Base-by-base conservation (phyloP, 2,329 filamentous ascomycete genomes). In the Colletotrichum abscissum region DNA sequence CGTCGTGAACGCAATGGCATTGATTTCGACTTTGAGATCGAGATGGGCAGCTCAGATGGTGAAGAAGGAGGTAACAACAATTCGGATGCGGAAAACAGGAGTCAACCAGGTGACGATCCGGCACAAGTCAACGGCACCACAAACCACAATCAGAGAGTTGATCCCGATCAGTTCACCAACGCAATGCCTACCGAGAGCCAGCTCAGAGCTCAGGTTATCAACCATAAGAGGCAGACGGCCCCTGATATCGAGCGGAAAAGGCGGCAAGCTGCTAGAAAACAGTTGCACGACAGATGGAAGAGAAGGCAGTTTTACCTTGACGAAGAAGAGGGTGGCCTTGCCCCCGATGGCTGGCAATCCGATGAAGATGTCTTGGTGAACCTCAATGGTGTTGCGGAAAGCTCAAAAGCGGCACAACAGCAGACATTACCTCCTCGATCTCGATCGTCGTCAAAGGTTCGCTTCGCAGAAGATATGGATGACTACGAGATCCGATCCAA, bases 241-340 rank as follows among this genome's bases (percentile, higher is more conserved):
- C 80, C 82, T 1, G 82, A 81, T 62, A 79, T 84, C 67, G 82
- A 85, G 55, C 85, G 83, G 70, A 79, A 83, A 22, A 80, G 83
- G 30, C 80, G 83, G 33, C 80, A 78, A 1, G 78, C 80, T 7
- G 88, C 88, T 1, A 84, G 89, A 16, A 84, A 83, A 52, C 86
- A 87, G 75, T 85, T 94, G 46, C 88, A 92, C 77, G 90, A 95
- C 67, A 88, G 94, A 63, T 97, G 94, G 94, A 90, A 89, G 77
- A 88, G 93, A 72, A 88, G 94, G 58, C 90, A 92, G 52, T 97
- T 97, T 77, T 97, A 97, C 78, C 88, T 95, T 0, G 94, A 97
- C 71, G 93, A 95, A 81, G 95, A 97, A 83, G 94, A 97, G 81
- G 94, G 94, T 2, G 88, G 90, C 11, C 80, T 82, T n/a, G 86